Evolutionary conservation across 2,329 filamentous ascomycete genomes (phyloP), one percentile per base, ranked within the genome.

Genomic region (Xylaria sp.): DNA sequence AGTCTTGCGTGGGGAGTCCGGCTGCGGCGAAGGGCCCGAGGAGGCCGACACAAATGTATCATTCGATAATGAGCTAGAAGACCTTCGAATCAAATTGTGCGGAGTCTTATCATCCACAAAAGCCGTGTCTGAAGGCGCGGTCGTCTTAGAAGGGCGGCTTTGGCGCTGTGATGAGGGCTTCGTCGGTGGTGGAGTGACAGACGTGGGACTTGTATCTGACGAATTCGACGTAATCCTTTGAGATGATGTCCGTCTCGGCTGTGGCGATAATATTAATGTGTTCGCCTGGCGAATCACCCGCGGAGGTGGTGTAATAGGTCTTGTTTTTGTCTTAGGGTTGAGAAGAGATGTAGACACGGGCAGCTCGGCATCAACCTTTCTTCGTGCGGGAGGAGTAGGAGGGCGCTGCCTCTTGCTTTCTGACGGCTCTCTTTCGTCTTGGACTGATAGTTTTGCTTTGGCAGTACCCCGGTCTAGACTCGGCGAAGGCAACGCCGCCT

Each of bases 1-100:
- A 64, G 73, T 66, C 37, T 70, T 72, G 28, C 73, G 75, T 39
- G 77, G 77, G 4, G 80, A 79, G 13, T 72, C 65, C 12, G 75
- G 73, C 54, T 74, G 69, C 15, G 77, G 75, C 23, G 81, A 79
- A 61, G 78, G 79, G 9, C 74, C 75, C 23, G 81, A 83, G 2
- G 81, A 82, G 37, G 80, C 82, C 1, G 78, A 80, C 23, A 74
- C 83, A 71, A 86, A 86, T 0, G 82, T 85, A 63, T 86, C 84
- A 70, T 84, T 75, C 2, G 84, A 85, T 4, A 82, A 84, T 5
- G 73, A 75, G 2, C 82, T 82, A 46, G 75, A 75, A 7, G 70
- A 70, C 51, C 72, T 67, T 8, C 69, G 64, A 23, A 63, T n/a
- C 5, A 62, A 46, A 50, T 12, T 41, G 8, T 48, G n/a, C 3